Evolutionary conservation across 2,329 filamentous ascomycete species (phyloP).

Genomic region (Colletotrichum orchidophilum): DNA sequence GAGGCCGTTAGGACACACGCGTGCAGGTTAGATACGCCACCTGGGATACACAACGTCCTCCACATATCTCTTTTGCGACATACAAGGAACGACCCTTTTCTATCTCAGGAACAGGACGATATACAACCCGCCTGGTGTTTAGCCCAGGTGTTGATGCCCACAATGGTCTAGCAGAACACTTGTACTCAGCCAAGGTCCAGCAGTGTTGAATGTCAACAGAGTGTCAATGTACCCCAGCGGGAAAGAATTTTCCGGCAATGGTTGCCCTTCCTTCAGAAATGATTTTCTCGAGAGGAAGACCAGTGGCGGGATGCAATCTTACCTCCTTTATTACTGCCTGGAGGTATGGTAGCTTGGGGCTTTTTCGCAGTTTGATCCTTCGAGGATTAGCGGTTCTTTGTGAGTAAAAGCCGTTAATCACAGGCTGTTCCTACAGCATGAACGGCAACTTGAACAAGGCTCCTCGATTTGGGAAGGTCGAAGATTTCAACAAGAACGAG

Average conservation of each 20-base stretch:
- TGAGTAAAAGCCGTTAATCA: constrained; percentile 41
- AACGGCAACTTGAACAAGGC: neutral
- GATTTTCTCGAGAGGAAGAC: constrained; percentile 56
- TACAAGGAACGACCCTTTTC: too few relatives aligned
- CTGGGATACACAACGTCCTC: too few relatives aligned
- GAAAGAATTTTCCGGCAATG: constrained; percentile 47
- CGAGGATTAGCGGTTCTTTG: constrained; percentile 2
- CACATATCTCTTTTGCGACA: too few relatives aligned
- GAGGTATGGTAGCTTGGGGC: constrained; percentile 52
- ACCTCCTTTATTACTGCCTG: constrained; percentile 64
- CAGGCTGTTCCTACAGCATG: neutral
- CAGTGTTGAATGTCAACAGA: neutral
- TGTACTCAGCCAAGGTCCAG: neutral
- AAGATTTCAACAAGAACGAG: neutral
- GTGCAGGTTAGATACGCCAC: too few relatives aligned
- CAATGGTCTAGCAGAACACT: constrained; percentile 39
- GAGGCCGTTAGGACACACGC: too few relatives aligned
- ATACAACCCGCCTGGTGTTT: too few relatives aligned
- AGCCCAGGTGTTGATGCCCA: constrained; percentile 54
- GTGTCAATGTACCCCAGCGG: constrained; percentile 37
- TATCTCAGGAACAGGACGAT: too few relatives aligned
- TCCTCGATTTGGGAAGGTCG: neutral
- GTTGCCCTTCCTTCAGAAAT: constrained; percentile 54
- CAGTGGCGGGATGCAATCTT: constrained; percentile 57
- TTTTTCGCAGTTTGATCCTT: constrained; percentile 39